A percentile compares a stretch with the other conserved stretches of the same genome.
These are phyloP conservation scores for Beauveria asiatica DNA, from an alignment of 2,329 filamentous ascomycete species.

Conservation along the genomic window DNA sequence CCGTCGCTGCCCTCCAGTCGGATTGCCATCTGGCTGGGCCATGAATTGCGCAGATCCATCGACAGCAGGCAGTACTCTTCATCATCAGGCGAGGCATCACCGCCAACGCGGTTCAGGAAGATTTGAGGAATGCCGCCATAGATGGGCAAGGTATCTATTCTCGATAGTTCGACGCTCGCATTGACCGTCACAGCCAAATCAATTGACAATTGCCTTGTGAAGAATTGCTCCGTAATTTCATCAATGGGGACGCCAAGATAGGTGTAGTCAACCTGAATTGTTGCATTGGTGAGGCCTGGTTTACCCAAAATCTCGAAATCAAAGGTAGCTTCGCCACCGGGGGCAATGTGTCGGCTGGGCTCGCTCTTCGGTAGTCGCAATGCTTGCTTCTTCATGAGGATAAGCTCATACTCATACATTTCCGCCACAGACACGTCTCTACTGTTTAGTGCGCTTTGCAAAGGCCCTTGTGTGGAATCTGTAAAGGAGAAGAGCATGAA, in stretches of 20 bases:
- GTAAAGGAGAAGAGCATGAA: conserved; percentile 83
- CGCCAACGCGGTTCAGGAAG: conserved; percentile 44
- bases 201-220: conserved; percentile 73
- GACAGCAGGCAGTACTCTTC: conserved; percentile 70
- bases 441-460: conserved; percentile 66
- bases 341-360: conserved; percentile 51
- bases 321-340: conserved; percentile 61
- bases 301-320: conserved; percentile 81
- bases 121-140: conserved; percentile 54
- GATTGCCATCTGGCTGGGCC: conserved; percentile 71
- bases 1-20: conserved; percentile 47
- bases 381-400: conserved; percentile 66
- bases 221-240: conserved; percentile 64
- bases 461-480: conserved; percentile 72
- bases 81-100: conserved; percentile 28
- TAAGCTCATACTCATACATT: conserved; percentile 77
- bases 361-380: conserved; percentile 47
- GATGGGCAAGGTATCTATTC: conserved; percentile 71
- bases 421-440: conserved; percentile 72
- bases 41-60: conserved; percentile 80
- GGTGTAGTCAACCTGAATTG: conserved; percentile 80
- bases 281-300: conserved; percentile 69
- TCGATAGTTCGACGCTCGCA: conserved; percentile 72
- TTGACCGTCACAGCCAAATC: conserved; percentile 86
- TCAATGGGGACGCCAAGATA: conserved; percentile 63